These are phyloP conservation scores for Psilocybe mexicana DNA, from an alignment of 1,284 basidiomycete genomes.

Conservation along the genomic window DNA sequence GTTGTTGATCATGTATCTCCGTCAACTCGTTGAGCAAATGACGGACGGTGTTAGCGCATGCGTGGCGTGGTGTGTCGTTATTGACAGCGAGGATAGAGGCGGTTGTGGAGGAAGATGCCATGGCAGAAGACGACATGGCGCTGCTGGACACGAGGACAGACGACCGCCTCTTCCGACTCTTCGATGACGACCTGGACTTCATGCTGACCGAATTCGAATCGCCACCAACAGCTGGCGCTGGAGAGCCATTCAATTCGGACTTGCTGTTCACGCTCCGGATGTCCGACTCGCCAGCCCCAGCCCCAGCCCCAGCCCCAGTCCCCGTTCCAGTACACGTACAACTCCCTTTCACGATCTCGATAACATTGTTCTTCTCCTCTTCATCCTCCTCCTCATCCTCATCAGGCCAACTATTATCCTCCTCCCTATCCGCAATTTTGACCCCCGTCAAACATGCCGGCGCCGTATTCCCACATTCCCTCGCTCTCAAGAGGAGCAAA, in stretches of 20 bases:
- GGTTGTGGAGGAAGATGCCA: constrained; percentile 29
- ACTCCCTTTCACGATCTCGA: constrained; percentile 61
- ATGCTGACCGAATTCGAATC: constrained; percentile 28
- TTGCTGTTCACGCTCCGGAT: constrained; percentile 12
- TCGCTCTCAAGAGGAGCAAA: constrained; percentile 71
- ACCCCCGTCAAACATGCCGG: constrained; percentile 86
- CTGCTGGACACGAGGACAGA: constrained; percentile 37
- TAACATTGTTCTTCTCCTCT: constrained; percentile 25
- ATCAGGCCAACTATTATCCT: constrained; percentile 74
- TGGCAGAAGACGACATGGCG: constrained; percentile 22
- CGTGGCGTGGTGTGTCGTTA: constrained; percentile 63
- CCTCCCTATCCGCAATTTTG: constrained; percentile 79
- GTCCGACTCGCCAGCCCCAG: constrained; percentile 11
- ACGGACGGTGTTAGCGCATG: constrained; percentile 76
- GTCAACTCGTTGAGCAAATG: constrained; percentile 80
- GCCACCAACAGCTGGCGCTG: not conserved
- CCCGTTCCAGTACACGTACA: constrained; percentile 55
- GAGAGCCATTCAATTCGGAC: not conserved
- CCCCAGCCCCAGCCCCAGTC: constrained; percentile 15
- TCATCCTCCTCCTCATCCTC: constrained; percentile 38
- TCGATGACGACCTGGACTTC: constrained; percentile 54
- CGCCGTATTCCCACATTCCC: constrained; percentile 72
- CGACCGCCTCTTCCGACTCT: constrained; percentile 46
- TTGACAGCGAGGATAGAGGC: constrained; percentile 58
- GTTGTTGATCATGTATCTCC: constrained; percentile 83